Evolutionary conservation across 352 stramenopile species (phyloP).

Genomic region (Pythium pyrilobum): DNA sequence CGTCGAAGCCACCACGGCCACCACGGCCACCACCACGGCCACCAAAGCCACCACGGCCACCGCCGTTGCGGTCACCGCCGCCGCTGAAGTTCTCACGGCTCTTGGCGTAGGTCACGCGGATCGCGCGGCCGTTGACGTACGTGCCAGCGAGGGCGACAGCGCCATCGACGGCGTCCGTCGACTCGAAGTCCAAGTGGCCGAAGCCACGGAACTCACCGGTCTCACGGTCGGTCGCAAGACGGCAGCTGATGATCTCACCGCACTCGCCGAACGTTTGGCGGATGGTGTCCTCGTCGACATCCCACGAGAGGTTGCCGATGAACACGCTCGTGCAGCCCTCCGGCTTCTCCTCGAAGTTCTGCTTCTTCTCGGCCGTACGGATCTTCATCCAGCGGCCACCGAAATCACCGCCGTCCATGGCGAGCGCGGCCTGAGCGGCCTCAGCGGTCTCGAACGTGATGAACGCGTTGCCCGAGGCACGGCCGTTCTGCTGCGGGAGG

Average conservation of each 20-base stretch:
- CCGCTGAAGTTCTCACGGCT: conserved; percentile 46
- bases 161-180: conserved; percentile 92
- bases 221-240: conserved; percentile 95
- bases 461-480: conserved; percentile 93
- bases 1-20: conserved; percentile 56
- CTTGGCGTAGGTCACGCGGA: conserved; percentile 95
- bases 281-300: conserved; percentile 95
- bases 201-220: conserved; percentile 98
- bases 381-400: conserved; percentile 95
- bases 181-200: conserved; percentile 96
- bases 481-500: conserved; percentile 88
- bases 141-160: conserved; percentile 90
- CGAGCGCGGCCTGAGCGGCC: conserved; percentile 76
- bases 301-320: conserved; percentile 96
- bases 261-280: conserved; percentile 91
- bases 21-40: conserved; percentile 46
- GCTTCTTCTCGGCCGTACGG: conserved; percentile 77
- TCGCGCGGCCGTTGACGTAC: conserved; percentile 89
- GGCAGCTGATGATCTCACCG: conserved; percentile 93
- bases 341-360: conserved; percentile 88
- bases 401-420: conserved; percentile 93
- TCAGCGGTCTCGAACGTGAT: conserved; percentile 85
- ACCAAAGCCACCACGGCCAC: conserved; percentile 42
- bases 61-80: conserved; percentile 22
- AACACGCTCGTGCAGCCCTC: conserved; percentile 96